Base-by-base conservation (phyloP, 768 basidiomycete species). In the Lactarius vividus region DNA sequence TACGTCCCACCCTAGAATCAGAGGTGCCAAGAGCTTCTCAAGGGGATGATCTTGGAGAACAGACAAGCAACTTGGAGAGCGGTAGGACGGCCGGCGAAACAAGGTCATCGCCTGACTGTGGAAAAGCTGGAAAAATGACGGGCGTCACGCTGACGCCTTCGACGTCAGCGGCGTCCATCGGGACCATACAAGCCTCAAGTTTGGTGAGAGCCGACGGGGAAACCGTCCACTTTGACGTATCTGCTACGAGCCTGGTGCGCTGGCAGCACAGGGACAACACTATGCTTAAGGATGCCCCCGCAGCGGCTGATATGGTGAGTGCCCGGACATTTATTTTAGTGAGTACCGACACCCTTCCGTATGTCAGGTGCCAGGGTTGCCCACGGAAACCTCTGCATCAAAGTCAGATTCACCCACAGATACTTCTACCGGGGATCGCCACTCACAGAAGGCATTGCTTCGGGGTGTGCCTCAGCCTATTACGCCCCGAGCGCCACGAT, bases 191-290 rank as follows among this genome's bases (percentile, higher is more conserved):
- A 13, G 18, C n/a, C 42, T 54, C 63, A 5, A 4, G 23, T 26
- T 59, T 33, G 29, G 55, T 10, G 3, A 23, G 49, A 13, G 33
- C 4, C 26, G 15, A 62, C 8, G 39, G 46, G 1, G 61, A 65
- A 11, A 61, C 42, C 4, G 29, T 29, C 56, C n/a, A 29, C 18
- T 42, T 57, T 26, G 56, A 61, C 18, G 49, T 62, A 35, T 57
- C 49, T 20, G 16, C 37, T 5, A 46, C 46, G 13, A 62, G 49
- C 31, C 39, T 54, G 1, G 26, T 28, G 26, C 57, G 61, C 23
- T 62, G 61, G 65, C 56, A 62, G n/a, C 65, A 62, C 20, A 66
- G 61, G 20, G 61, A 62, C 6, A 58, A 62, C 18, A 26, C 61
- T 16, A 54, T 37, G 39, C 37, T 42, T 20, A 54, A 44, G 23